A percentile compares a stretch with the other conserved stretches of the same genome.
Evolutionary conservation across 179 eudicot genomes (phyloP).

Genomic region (Amaranthus tricolor): DNA sequence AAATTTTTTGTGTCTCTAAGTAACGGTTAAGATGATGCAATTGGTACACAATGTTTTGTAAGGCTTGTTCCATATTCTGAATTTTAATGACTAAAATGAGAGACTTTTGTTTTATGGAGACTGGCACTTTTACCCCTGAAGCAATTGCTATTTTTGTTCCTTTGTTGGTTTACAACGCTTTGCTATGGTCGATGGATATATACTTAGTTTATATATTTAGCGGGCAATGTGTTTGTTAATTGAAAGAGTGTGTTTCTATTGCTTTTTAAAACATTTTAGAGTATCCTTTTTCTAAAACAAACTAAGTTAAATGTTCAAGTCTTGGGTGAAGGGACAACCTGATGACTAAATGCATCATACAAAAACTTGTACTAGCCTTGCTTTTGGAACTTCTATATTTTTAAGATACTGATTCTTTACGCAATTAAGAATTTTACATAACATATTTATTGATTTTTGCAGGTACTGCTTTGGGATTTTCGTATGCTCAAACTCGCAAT

Average conservation of each 20-base stretch:
- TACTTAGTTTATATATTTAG: not conserved
- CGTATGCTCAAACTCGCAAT: conserved; percentile 97
- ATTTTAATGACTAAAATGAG: not conserved
- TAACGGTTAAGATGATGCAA: not conserved
- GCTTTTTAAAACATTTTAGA: not conserved
- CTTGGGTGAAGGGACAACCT: not conserved
- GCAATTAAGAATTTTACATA: not conserved
- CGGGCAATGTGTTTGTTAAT: not conserved
- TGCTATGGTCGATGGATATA: not conserved
- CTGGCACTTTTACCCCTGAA: not conserved
- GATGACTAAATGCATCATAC: not conserved
- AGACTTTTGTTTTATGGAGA: not conserved
- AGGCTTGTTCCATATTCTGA: no score
- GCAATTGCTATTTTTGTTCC: not conserved
- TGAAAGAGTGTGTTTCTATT: not conserved
- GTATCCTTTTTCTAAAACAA: not conserved
- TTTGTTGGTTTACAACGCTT: not conserved
- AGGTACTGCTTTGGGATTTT: conserved; percentile 88
- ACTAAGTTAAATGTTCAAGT: not conserved
- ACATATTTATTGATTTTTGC: conserved; percentile 9
- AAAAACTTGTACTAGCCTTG: not conserved
- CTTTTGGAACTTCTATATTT: not conserved
- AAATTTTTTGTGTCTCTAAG: not conserved
- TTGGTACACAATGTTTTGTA: not conserved
- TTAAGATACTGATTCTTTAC: not conserved